These are phyloP conservation scores for Hyaloperonospora arabidopsidis DNA, from an alignment of 352 stramenopile genomes.

Conservation along the genomic window DNA sequence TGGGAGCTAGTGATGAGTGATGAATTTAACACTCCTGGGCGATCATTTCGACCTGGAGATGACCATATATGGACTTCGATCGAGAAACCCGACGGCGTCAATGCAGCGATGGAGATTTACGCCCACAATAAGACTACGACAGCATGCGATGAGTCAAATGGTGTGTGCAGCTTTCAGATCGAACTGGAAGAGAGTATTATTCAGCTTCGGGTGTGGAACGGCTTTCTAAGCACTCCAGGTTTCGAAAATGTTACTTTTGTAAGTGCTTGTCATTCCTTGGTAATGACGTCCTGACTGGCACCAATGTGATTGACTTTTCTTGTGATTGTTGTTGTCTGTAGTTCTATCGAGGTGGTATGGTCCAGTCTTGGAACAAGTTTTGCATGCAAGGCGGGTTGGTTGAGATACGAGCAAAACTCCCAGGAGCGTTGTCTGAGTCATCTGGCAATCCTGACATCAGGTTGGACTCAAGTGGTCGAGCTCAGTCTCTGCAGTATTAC, in stretches of 20 bases:
- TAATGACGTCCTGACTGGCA: background rate
- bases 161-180: constrained; percentile 34
- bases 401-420: constrained; percentile 73
- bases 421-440: constrained; percentile 39
- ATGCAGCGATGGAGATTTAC: constrained; percentile 88
- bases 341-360: constrained; percentile 74
- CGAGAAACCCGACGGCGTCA: constrained; percentile 89
- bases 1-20: constrained; percentile 90
- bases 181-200: constrained; percentile 28
- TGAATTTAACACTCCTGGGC: constrained; percentile 86
- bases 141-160: constrained; percentile 21
- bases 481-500: constrained; percentile 34
- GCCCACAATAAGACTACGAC: constrained; percentile 69
- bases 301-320: constrained; percentile 42
- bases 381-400: constrained; percentile 88
- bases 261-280: constrained; percentile 10
- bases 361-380: constrained; percentile 91
- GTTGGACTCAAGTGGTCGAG: constrained; percentile 27
- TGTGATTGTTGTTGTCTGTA: constrained; percentile 5
- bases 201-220: constrained; percentile 39
- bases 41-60: constrained; percentile 79
- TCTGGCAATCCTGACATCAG: constrained; percentile 40
- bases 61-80: constrained; percentile 90
- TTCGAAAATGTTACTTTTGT: constrained; percentile 38
- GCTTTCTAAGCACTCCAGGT: constrained; percentile 26